phyloP scores from a whole-genome alignment of 1,139 yeast species.

The Hemisphaericaspora subhashii region DNA sequence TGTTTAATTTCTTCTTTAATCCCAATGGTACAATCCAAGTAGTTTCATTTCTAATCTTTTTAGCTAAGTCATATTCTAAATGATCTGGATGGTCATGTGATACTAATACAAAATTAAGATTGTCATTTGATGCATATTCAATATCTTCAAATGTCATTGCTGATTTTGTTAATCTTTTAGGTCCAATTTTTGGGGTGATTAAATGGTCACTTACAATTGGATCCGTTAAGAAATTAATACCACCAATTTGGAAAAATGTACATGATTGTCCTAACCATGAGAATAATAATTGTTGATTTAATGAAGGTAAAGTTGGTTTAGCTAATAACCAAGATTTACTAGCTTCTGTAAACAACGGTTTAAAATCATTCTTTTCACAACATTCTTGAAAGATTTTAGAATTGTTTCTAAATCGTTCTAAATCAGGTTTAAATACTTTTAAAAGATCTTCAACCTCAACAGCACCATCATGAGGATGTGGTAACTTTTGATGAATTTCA shows the following conservation, averaged over 20 bases:
- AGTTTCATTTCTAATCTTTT: conserved; percentile 56
- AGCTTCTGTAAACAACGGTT: conserved; percentile 12
- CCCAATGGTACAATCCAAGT: conserved; percentile 91
- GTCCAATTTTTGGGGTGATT: conserved; percentile 67
- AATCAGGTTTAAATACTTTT: conserved; percentile 60
- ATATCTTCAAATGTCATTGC: conserved; percentile 67
- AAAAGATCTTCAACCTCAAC: conserved; percentile 51
- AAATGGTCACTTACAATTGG: conserved; percentile 76
- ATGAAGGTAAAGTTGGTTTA: conserved; percentile 19
- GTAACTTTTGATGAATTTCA: conserved; percentile 38
- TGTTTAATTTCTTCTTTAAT: conserved; percentile 56
- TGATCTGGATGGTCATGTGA: conserved; percentile 97
- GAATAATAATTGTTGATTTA: conserved; percentile 54
- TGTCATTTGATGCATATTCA: conserved; percentile 47
- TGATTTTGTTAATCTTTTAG: conserved; percentile 71
- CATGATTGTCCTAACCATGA: conserved; percentile 97
- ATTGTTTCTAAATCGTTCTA: conserved; percentile 41
- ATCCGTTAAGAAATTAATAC: conserved; percentile 77
- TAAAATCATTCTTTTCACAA: conserved; percentile 21
- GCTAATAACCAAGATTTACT: conserved; percentile 4
- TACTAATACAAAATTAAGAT: conserved; percentile 71
- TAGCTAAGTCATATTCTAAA: conserved; percentile 63
- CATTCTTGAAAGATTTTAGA: conserved; percentile 32
- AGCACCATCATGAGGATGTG: conserved; percentile 49
- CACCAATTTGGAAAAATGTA: conserved; percentile 68